phyloP scores from a whole-genome alignment of 805 yeast genomes.

The Myxozyma lipomycoides region DNA sequence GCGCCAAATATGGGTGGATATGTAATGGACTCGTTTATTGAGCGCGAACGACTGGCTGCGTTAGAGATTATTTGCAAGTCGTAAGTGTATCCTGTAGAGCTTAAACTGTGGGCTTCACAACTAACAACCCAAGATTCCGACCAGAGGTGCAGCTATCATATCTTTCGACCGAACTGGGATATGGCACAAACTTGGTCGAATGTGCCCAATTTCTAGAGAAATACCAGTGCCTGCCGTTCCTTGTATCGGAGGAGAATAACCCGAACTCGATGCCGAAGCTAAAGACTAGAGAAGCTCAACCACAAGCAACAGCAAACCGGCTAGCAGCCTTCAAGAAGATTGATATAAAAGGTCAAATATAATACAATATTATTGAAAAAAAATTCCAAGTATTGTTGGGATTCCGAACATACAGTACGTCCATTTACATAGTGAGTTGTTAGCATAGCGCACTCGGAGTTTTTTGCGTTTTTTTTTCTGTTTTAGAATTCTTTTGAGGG shows the following conservation, averaged over 20 bases:
- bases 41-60: constrained; percentile 55
- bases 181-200: constrained; percentile 39
- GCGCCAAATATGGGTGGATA: constrained; percentile 45
- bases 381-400: no score
- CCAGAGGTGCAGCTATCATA: constrained; percentile 32
- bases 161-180: constrained; percentile 35
- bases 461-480: no score
- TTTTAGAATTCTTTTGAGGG: no score
- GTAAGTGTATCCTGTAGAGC: constrained; percentile 30
- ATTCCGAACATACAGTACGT: no score
- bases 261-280: constrained; percentile 8
- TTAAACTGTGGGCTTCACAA: background rate
- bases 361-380: background rate
- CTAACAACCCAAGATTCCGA: constrained; percentile 32
- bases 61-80: constrained; percentile 54
- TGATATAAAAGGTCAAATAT: constrained; percentile 84
- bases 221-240: constrained; percentile 2
- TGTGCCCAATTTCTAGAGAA: constrained; percentile 16
- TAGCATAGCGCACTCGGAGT: no score
- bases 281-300: constrained; percentile 32
- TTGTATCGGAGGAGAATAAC: background rate
- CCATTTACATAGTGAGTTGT: no score
- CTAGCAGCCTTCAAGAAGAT: constrained; percentile 50
- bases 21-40: constrained; percentile 52
- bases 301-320: constrained; percentile 40